phyloP scores from a whole-genome alignment of 108 stramenopile species.

The Mayamaea pseudoterrestris region DNA sequence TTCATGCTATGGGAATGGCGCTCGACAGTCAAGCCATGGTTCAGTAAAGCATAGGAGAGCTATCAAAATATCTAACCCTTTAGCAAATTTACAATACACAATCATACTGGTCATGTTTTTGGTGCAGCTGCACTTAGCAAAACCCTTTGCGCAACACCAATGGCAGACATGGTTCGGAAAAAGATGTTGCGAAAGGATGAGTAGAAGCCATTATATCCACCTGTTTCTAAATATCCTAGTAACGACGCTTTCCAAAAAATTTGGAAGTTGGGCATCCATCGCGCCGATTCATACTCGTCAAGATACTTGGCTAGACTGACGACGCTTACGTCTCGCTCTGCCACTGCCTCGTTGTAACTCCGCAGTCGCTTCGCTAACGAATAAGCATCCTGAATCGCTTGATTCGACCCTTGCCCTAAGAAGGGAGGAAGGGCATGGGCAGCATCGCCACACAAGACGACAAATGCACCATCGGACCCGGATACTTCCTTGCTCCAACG shows the following conservation, averaged over 20 bases:
- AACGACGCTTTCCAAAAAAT: constrained; percentile 59
- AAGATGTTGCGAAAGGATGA: constrained; percentile 61
- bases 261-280: constrained; percentile 66
- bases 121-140: constrained; percentile 57
- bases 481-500: constrained; percentile 53
- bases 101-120: too few relatives aligned
- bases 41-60: too few relatives aligned
- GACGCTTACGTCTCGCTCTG: neutral
- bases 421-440: constrained; percentile 96
- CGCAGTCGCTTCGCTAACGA: constrained; percentile 42
- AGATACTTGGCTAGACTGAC: constrained; percentile 21
- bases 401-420: constrained; percentile 94
- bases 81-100: too few relatives aligned
- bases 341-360: constrained; percentile 25
- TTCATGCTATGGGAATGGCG: constrained; percentile 90
- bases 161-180: constrained; percentile 39
- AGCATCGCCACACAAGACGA: constrained; percentile 77
- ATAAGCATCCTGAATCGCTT: constrained; percentile 87
- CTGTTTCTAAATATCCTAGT: constrained; percentile 70
- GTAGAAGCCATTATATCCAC: constrained; percentile 33
- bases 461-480: constrained; percentile 6
- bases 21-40: constrained; percentile 69
- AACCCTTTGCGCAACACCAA: constrained; percentile 54
- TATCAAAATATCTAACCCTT: too few relatives aligned
- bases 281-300: constrained; percentile 45